Conservation (phyloP, 208 protist genomes). For the Jaenimonas drosophilae region DNA sequence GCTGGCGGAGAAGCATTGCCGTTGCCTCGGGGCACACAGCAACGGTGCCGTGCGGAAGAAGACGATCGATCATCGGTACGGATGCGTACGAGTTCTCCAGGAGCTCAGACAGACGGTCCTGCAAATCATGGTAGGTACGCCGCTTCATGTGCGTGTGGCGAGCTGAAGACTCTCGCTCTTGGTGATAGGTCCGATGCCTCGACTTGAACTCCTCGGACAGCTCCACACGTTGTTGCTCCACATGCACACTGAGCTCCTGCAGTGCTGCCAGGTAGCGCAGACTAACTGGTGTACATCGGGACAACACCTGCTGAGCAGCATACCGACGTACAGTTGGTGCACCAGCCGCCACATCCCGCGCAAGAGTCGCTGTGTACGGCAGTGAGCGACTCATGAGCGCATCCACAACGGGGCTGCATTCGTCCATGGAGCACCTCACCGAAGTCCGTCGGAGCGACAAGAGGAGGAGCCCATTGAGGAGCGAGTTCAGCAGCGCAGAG, state of each 20-base stretch:
- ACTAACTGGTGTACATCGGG: not conserved
- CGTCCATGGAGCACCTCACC: conserved; percentile 6
- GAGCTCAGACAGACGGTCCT: not conserved
- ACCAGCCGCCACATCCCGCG: too few relatives aligned
- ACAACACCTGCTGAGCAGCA: not conserved
- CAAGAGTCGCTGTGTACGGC: not conserved
- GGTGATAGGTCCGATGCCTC: conserved; percentile 10
- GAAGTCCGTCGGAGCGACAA: conserved; percentile 5
- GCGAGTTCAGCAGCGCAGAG: conserved; percentile 17
- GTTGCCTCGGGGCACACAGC: conserved; percentile 23
- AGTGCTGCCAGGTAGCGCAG: conserved; percentile 25
- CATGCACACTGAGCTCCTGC: conserved; percentile 22
- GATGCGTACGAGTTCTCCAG: not conserved
- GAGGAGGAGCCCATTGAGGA: conserved; percentile 44
- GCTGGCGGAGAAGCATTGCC: conserved; percentile 23
- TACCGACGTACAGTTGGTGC: not conserved
- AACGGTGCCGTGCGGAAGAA: conserved; percentile 32
- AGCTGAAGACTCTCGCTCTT: conserved; percentile 4
- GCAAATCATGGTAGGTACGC: not conserved
- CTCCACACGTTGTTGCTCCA: conserved; percentile 8
- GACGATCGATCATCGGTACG: conserved; percentile 22
- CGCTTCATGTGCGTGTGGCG: not conserved
- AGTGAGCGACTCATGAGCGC: not conserved
- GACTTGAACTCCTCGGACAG: conserved; percentile 27
- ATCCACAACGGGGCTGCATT: conserved; percentile 11